Base-by-base conservation (phyloP, 2,329 filamentous ascomycete species). In the Pyricularia pennisetigena region DNA sequence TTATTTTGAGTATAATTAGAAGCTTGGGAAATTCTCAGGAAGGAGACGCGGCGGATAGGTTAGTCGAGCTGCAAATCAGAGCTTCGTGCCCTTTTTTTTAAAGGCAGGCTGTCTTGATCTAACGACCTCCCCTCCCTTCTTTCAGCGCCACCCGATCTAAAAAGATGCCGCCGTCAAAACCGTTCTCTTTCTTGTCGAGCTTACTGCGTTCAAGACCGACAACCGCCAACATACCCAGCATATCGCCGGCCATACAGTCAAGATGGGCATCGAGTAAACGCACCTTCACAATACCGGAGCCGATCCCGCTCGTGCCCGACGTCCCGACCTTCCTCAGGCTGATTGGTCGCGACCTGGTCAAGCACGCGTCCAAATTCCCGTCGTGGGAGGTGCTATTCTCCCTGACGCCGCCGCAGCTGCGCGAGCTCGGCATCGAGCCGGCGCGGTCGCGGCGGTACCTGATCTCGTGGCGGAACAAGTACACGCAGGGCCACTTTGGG, bases 341-440 rank as follows among this genome's bases (percentile, higher is more conserved):
- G 69, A 97, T 98, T 79, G 95, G 95, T 73, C 94, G 95, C 71
- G 89, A 89, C 73, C 88, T 97, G 74, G 88, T 86, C 75, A 88
- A 90, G 75, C 92, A 97, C 81, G 86, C 90, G 65, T 83, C 87
- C 79, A 98, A 98, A 79, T 92, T 99, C 74, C 88, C 91, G 2
- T 90, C 90, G 12, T 98, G 95, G 95, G 90, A 95, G 67, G 87
- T 92, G 6, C 87, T 99, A 64, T 98, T 98, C 84, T 89, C 89
- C 64, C 83, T 95, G 71, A 89, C 87, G 26, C 93, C 92, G 23
- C 78, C 83, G 63, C 89, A 98, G 79, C 84, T 99, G 72, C 88
- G 89, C 72, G 89, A 94, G 73, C 84, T 95, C 23, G 94, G 95
- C 68, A 85, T 98, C 71, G 94, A 98, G 77, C 93, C 93, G 16